Percentiles rank a stretch among this genome's conserved stretches.
Evolutionary conservation across 805 yeast species (phyloP).

Genomic region (Cyberlindnera mrakii): DNA sequence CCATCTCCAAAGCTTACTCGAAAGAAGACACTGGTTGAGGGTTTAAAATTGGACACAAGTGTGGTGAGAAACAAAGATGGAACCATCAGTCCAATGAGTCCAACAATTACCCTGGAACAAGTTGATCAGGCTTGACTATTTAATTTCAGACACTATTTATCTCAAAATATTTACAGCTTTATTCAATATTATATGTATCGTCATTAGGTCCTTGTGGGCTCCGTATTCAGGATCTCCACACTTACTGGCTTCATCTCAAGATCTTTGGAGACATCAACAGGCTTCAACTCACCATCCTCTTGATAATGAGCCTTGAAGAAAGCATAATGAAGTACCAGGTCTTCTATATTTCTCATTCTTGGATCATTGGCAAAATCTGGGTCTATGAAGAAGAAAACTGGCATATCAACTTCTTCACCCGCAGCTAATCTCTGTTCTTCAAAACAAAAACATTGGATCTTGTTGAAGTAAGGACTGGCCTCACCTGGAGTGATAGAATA

Average conservation of each 20-base stretch:
- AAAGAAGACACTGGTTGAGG: slow-evolving; percentile 8
- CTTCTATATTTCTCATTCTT: slow-evolving; percentile 82
- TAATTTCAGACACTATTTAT: neutral
- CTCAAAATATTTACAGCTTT: neutral
- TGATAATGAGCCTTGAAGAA: slow-evolving; percentile 63
- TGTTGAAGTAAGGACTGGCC: slow-evolving; percentile 93
- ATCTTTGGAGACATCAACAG: slow-evolving; percentile 22
- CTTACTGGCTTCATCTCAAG: slow-evolving; percentile 19
- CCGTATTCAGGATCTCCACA: slow-evolving; percentile 9
- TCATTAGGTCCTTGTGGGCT: slow-evolving; percentile 1
- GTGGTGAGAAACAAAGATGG: neutral
- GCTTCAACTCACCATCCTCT: slow-evolving; percentile 31
- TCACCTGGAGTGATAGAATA: slow-evolving; percentile 95
- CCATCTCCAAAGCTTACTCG: neutral
- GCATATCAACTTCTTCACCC: slow-evolving; percentile 99
- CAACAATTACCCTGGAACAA: slow-evolving; percentile 16
- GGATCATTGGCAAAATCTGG: slow-evolving; percentile 96
- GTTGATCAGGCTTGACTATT: neutral
- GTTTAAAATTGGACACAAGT: slow-evolving; percentile 9
- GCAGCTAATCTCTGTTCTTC: slow-evolving; percentile 92
- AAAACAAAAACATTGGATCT: slow-evolving; percentile 96
- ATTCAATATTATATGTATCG: neutral
- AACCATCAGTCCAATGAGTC: slow-evolving; percentile 13
- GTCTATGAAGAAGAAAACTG: slow-evolving; percentile 92
- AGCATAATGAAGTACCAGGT: slow-evolving; percentile 85